Percentiles rank a stretch among this genome's conserved stretches.
phyloP scores from a whole-genome alignment of 2,329 filamentous ascomycete genomes.

The Emmonsiellopsis sp. region DNA sequence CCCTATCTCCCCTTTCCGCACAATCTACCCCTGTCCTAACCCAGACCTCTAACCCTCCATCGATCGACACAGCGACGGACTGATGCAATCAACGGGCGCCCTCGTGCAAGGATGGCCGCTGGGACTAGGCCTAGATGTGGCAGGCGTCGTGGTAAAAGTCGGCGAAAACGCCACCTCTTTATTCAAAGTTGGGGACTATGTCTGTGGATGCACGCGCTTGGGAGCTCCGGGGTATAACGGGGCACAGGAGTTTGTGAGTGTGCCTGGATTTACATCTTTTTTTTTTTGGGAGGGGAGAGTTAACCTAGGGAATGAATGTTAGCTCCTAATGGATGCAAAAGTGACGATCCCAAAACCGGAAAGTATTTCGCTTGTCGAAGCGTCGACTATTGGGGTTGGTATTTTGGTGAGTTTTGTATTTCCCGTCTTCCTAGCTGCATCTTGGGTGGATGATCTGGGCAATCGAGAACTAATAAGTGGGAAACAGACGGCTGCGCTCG shows the following conservation, averaged over 20 bases:
- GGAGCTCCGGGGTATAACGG: constrained; percentile 17
- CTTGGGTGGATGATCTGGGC: neutral
- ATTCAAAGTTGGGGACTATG: constrained; percentile 23
- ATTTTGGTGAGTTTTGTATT: constrained; percentile 9
- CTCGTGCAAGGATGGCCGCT: constrained; percentile 24
- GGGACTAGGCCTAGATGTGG: constrained; percentile 21
- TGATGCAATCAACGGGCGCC: constrained; percentile 18
- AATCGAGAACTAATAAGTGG: neutral
- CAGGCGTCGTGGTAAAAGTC: constrained; percentile 22
- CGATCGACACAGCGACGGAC: constrained; percentile 14
- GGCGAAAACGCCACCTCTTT: constrained; percentile 19
- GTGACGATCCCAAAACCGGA: constrained; percentile 22
- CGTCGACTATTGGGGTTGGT: constrained; percentile 21
- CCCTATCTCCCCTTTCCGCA: too few relatives aligned
- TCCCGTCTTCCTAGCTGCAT: constrained; percentile 5
- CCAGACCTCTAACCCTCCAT: neutral
- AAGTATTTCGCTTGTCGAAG: constrained; percentile 20
- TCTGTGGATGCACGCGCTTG: constrained; percentile 24
- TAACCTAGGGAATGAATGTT: constrained; percentile 8
- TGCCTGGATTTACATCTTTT: neutral
- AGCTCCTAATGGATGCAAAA: constrained; percentile 23
- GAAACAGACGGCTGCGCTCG: constrained; percentile 17
- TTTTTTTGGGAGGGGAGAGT: neutral
- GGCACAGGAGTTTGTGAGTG: constrained; percentile 20
- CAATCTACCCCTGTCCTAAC: neutral